Base-by-base conservation (phyloP, 179 eudicot genomes). In the Vitellaria paradoxa region DNA sequence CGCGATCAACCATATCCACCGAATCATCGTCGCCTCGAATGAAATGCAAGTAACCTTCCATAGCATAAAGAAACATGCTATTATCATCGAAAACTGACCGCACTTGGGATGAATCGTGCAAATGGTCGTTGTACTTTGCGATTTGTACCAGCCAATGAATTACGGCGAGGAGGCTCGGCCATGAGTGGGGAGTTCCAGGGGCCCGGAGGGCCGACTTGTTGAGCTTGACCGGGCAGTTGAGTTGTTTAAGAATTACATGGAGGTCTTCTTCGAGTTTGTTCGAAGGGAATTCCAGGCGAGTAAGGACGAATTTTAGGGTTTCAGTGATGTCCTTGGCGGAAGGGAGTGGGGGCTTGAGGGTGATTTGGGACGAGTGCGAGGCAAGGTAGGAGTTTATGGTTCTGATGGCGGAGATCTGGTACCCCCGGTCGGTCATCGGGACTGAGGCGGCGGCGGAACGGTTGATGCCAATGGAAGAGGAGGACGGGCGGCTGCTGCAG, bases 161-260 rank as follows among this genome's bases (percentile, higher is more conserved):
- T 14, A 89, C 91, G 0, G 90, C 88, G 12, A 93, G 87, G n/a
- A 93, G 57, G 53, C 72, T 77, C 0, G 98, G 96, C 79, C 94
- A 91, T 9, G 96, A 81, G 40, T 93, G 98, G 21, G 98, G 98
- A 2, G 98, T 89, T 17, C 96, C 94, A 9, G 92, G 97, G 49
- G 95, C 88, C 24, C 83, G 80, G 6, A 96, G 86, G 0, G 94
- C 94, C 1, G 98, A 93, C 68, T 91, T 94, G 60, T 86, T 90
- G 74, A 96, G 75, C 66, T 90, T 93, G 13, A 85, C 65, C 6
- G 98, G 99, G 52, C 93, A 95, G 75, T 88, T 87, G 5, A 91
- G 88, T 45, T 30, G 68, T 61, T 85, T 90, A n/a, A 95, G 75
- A 0, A 89, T 65, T 5, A 65, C 5, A 14, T 72, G 49, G 15